Evolutionary conservation across 768 basidiomycete species (phyloP).

Genomic region (Fomitopsis pulvina): DNA sequence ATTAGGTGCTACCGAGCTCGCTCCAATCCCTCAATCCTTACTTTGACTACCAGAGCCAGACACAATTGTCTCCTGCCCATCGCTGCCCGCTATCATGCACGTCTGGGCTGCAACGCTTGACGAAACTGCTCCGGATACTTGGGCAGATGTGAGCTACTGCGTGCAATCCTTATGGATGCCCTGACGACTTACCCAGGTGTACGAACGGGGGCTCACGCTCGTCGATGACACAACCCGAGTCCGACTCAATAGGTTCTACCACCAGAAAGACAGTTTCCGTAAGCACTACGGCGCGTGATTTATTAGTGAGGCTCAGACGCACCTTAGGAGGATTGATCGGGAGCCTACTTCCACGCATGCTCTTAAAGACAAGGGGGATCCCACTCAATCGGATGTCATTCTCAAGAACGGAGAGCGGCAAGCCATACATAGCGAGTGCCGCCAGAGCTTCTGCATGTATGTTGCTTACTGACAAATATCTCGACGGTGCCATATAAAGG

Average conservation of each 20-base stretch:
- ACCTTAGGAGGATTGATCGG: constrained; percentile 68
- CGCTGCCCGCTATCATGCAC: constrained; percentile 26
- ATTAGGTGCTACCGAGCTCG: neutral
- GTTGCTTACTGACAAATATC: neutral
- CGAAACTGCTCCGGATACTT: constrained; percentile 19
- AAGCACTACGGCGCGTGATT: constrained; percentile 17
- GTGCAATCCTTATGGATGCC: neutral
- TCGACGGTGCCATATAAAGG: neutral
- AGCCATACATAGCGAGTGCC: constrained; percentile 66
- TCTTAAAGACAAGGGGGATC: constrained; percentile 55
- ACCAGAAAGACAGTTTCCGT: constrained; percentile 74
- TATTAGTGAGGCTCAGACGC: neutral
- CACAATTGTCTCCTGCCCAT: neutral
- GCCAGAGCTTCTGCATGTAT: neutral
- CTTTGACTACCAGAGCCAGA: too few species aligned
- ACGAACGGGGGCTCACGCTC: constrained; percentile 47
- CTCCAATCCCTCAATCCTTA: too few species aligned
- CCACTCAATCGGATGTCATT: constrained; percentile 42
- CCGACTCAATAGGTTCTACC: constrained; percentile 60
- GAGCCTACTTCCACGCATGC: constrained; percentile 59
- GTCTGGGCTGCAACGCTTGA: constrained; percentile 37
- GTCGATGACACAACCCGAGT: constrained; percentile 51
- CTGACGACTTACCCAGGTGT: constrained; percentile 34
- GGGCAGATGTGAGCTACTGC: constrained; percentile 28
- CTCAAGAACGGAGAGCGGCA: constrained; percentile 52